Conservation (phyloP, 129 eudicot species). For the Flaveria linearis region DNA sequence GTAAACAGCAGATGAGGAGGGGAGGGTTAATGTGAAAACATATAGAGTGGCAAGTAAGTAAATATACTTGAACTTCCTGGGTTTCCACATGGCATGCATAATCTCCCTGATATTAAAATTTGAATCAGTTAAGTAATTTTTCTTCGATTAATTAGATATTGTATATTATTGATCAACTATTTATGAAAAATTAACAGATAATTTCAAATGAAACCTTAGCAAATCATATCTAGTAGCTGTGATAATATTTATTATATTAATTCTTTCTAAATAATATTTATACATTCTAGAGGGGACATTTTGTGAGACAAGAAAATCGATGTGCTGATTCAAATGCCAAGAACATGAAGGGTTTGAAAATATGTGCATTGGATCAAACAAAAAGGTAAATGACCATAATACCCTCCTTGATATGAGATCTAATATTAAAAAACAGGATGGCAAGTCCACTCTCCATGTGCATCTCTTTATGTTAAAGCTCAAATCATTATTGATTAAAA, state of each 20-base stretch:
- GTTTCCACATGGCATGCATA: slow-evolving; percentile 98
- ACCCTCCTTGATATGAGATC: slow-evolving; percentile 26
- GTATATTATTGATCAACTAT: too few species aligned
- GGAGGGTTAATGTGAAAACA: slow-evolving; percentile 74
- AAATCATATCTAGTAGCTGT: too few species aligned
- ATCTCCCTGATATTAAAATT: slow-evolving; percentile 55
- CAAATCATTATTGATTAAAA: background rate
- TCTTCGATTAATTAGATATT: too few species aligned
- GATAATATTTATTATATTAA: too few species aligned
- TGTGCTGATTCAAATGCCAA: slow-evolving; percentile 30
- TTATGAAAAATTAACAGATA: too few species aligned
- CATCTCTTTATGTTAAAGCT: slow-evolving; percentile 18
- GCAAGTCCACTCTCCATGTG: slow-evolving; percentile 35
- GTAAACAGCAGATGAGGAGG: slow-evolving; percentile 74
- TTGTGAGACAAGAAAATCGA: background rate
- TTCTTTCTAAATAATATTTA: too few species aligned
- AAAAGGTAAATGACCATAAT: slow-evolving; percentile 36
- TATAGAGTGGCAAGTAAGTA: slow-evolving; percentile 76
- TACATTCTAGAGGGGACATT: background rate
- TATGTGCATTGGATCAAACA: slow-evolving; percentile 49
- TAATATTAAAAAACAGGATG: slow-evolving; percentile 8
- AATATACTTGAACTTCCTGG: slow-evolving; percentile 71
- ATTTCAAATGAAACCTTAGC: too few species aligned
- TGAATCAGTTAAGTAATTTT: background rate
- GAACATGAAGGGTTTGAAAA: slow-evolving; percentile 30